A percentile compares a stretch with the other conserved stretches of the same genome.
Evolutionary conservation across 495 filamentous ascomycete genomes (phyloP).

Genomic region (Pyrenula massariospora): DNA sequence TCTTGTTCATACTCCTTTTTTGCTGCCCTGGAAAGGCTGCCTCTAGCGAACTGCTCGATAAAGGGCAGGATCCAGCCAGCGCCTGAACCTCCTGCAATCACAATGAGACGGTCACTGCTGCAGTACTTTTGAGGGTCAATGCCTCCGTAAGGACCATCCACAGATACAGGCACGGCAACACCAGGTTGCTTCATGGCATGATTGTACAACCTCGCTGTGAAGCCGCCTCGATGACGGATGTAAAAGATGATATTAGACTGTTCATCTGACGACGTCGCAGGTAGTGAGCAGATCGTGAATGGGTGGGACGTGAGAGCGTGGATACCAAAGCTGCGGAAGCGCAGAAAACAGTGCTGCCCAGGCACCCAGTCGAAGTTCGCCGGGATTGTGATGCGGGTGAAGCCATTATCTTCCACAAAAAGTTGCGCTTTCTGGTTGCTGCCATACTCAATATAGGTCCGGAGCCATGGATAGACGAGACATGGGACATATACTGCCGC

Average conservation of each 20-base stretch:
- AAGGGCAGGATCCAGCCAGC: conserved; percentile 38
- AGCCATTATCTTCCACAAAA: conserved; percentile 24
- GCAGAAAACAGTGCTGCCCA: conserved; percentile 40
- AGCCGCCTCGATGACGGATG: conserved; percentile 25
- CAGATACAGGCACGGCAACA: conserved; percentile 18
- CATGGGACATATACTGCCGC: conserved; percentile 34
- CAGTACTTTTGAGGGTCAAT: conserved; percentile 14
- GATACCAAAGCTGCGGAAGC: conserved; percentile 28
- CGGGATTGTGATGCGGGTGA: conserved; percentile 32
- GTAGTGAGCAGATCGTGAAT: conserved; percentile 37
- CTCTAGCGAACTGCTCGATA: conserved; percentile 19
- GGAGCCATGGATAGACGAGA: conserved; percentile 26
- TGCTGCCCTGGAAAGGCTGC: conserved; percentile 1
- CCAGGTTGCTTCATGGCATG: conserved; percentile 19
- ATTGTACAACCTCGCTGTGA: conserved; percentile 27
- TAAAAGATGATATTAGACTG: conserved; percentile 28
- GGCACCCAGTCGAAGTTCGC: conserved; percentile 31
- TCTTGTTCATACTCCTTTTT: conserved; percentile 8
- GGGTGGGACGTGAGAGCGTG: conserved; percentile 34
- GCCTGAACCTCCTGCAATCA: conserved; percentile 45
- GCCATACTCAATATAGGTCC: conserved; percentile 34
- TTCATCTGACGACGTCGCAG: conserved; percentile 8
- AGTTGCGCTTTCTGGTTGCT: conserved; percentile 29
- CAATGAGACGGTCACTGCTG: conserved; percentile 22
- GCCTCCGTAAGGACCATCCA: conserved; percentile 43